A percentile compares a stretch with the other conserved stretches of the same genome.
These are phyloP conservation scores for Puccinia sorghi DNA, from an alignment of 1,284 basidiomycete species.

Conservation along the genomic window DNA sequence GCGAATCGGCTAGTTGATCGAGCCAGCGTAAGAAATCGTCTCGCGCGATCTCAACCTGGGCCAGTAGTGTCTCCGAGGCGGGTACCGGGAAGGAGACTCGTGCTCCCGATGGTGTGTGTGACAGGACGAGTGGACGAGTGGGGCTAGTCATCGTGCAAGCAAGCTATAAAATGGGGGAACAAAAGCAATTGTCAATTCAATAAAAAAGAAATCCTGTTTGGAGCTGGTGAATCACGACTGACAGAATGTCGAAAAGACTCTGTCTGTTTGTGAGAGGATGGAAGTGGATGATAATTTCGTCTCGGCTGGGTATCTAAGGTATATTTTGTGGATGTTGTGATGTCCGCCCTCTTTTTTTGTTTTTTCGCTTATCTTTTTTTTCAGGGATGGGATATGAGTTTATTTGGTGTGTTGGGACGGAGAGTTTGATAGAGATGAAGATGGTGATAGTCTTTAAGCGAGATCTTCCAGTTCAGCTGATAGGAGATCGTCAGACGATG, in stretches of 20 bases:
- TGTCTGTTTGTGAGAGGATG: not conserved
- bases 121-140: not conserved
- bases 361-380: too few relatives aligned
- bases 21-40: slow-evolving; percentile 12
- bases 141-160: not conserved
- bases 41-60: not conserved
- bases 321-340: not conserved
- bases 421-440: too few relatives aligned
- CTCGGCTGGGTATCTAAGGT: not conserved
- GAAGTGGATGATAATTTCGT: not conserved
- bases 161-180: not conserved
- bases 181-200: not conserved
- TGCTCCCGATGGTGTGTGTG: not conserved
- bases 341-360: too few relatives aligned
- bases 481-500: too few relatives aligned
- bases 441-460: too few relatives aligned
- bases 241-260: not conserved
- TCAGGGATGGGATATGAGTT: too few relatives aligned
- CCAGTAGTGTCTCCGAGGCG: not conserved
- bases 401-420: too few relatives aligned
- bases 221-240: not conserved
- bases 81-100: not conserved
- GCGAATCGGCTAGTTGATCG: slow-evolving; percentile 1
- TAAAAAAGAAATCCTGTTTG: not conserved
- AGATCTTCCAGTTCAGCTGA: too few relatives aligned